phyloP scores from a whole-genome alignment of 257 asterid species.

The Linaria vulgaris region DNA sequence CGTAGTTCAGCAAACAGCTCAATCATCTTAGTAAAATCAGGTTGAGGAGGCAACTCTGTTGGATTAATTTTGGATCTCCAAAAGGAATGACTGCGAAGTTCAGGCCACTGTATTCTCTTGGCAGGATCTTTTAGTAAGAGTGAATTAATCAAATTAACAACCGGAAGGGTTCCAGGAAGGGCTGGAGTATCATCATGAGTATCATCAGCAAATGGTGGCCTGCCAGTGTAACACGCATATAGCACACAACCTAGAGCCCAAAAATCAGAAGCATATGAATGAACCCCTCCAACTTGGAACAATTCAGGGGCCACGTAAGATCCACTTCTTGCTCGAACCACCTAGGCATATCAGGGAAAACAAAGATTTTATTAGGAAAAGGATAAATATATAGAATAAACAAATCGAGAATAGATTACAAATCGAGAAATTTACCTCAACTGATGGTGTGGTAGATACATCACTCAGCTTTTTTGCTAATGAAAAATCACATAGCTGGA shows the following conservation, averaged over 20 bases:
- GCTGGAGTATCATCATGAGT: slow-evolving; percentile 72
- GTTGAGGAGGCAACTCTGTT: slow-evolving; percentile 76
- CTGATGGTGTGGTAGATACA: slow-evolving; percentile 64
- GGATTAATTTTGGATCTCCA: slow-evolving; percentile 67
- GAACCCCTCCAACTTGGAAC: slow-evolving; percentile 96
- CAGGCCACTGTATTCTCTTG: slow-evolving; percentile 95
- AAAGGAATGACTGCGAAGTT: slow-evolving; percentile 86
- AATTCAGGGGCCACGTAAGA: slow-evolving; percentile 99
- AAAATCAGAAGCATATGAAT: slow-evolving; percentile 94
- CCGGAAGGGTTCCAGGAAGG: slow-evolving; percentile 84
- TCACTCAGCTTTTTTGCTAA: slow-evolving; percentile 89
- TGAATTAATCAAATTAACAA: slow-evolving; percentile 83
- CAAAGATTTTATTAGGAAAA: slow-evolving; percentile 23
- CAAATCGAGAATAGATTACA: slow-evolving; percentile 4
- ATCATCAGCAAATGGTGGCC: slow-evolving; percentile 95
- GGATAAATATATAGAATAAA: slow-evolving; percentile 4
- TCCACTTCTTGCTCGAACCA: slow-evolving; percentile 96
- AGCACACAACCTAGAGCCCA: slow-evolving; percentile 99
- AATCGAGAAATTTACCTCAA: slow-evolving; percentile 55
- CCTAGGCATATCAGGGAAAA: slow-evolving; percentile 44
- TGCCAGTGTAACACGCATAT: slow-evolving; percentile 88
- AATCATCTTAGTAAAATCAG: slow-evolving; percentile 77
- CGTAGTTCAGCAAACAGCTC: slow-evolving; percentile 63
- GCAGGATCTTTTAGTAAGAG: slow-evolving; percentile 94
- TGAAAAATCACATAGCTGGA: slow-evolving; percentile 97